These are phyloP conservation scores for Aspergillus sp. DNA, from an alignment of 2,329 filamentous ascomycete species.

Conservation along the genomic window DNA sequence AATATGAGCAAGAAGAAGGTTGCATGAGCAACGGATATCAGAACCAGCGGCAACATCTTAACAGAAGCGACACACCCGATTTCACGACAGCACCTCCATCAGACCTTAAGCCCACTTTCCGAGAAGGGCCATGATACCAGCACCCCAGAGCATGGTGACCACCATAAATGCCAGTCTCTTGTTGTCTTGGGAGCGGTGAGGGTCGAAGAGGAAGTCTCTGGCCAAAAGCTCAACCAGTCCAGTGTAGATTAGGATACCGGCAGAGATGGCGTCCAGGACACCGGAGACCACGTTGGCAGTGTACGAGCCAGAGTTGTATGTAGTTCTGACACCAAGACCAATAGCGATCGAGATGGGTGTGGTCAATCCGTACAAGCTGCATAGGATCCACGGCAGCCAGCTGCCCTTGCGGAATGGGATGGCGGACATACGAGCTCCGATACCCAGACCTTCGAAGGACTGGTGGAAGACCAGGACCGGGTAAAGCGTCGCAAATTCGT, in stretches of 20 bases:
- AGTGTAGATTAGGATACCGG: constrained; percentile 15
- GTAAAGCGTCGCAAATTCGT: constrained; percentile 60
- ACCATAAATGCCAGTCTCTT: constrained; percentile 47
- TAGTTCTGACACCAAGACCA: constrained; percentile 13
- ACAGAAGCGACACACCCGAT: not conserved
- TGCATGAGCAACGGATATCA: not conserved
- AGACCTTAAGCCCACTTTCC: constrained; percentile 51
- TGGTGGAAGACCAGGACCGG: constrained; percentile 65
- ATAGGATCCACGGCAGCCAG: constrained; percentile 15
- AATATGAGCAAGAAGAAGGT: not conserved
- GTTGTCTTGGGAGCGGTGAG: constrained; percentile 14
- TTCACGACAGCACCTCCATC: not conserved
- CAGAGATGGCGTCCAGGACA: constrained; percentile 14
- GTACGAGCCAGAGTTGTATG: constrained; percentile 14
- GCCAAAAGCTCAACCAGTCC: constrained; percentile 15
- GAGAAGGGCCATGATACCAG: constrained; percentile 51
- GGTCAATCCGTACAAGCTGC: constrained; percentile 13
- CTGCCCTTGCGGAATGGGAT: constrained; percentile 51
- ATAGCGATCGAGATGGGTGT: constrained; percentile 17
- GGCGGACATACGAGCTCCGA: constrained; percentile 61
- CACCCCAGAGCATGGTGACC: constrained; percentile 42
- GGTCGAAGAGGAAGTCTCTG: constrained; percentile 17
- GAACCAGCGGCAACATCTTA: not conserved
- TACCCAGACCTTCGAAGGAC: constrained; percentile 64
- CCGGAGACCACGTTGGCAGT: constrained; percentile 13